Base-by-base conservation (phyloP, 257 asterid species). In the Plantago elongata region DNA sequence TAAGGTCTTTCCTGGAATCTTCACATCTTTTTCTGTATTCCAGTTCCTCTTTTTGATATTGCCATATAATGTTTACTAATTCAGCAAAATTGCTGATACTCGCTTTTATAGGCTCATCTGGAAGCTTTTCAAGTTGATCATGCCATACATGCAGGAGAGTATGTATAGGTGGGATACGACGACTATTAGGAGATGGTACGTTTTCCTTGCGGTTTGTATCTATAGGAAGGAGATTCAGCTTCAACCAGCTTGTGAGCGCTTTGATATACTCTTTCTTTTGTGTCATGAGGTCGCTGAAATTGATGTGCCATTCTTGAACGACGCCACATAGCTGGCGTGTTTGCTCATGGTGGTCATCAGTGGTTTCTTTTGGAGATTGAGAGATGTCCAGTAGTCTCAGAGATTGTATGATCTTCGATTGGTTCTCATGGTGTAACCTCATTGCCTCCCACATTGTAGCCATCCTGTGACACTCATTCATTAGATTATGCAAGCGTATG, bases 361-460 rank as follows among this genome's bases (percentile, higher is more conserved):
- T 89, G 29, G 97, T 89, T 79, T 93, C 95, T 55, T 77, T 84
- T n/a, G 91, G 80, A 45, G 94, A 75, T 59, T 89, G 84, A 30
- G 95, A 78, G 65, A 74, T 75, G 74, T 87, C 89, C 17, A 93
- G 69, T 17, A 52, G 71, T 59, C 79, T 72, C 66, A 93, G 49
- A 12, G 84, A 84, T 76, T 74, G 84, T 17, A 76, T 90, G 17
- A 82, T 77, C 71, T 80, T 74, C 47, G 85, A 76, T 68, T 93
- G 89, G 50, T 58, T 81, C 61, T 79, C 90, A 30, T 93, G 94
- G 64, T 85, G 81, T 60, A 56, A 67, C 69, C 82, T 80, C 79
- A 93, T 89, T 16, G 83, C 79, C 66, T 85, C 96, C 97, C 99
- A 89, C 97, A 93, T 93, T 46, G 71, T 69, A 9, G 96, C 94